Evolutionary conservation across 345 rosid genomes (phyloP).

Genomic region (Melaleuca quinquenervia): DNA sequence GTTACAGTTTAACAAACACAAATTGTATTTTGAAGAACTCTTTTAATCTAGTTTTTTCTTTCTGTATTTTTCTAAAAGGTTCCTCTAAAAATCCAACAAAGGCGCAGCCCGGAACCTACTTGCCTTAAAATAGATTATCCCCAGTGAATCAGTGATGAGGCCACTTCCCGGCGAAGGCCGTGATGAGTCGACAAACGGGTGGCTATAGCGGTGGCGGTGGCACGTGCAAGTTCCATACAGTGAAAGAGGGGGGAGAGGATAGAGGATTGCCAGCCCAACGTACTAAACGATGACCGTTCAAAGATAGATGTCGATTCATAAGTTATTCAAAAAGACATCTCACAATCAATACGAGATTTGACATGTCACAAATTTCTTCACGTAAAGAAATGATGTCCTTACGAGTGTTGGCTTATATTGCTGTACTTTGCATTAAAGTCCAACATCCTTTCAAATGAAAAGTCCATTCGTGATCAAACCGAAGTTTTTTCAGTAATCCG

Average conservation of each 20-base stretch:
- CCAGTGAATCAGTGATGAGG: background rate
- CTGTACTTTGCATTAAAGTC: background rate
- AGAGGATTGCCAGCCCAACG: background rate
- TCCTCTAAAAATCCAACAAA: no score
- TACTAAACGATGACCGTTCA: no score
- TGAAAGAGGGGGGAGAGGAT: background rate
- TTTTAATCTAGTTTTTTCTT: no score
- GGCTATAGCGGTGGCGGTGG: background rate
- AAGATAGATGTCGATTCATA: background rate
- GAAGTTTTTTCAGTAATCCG: background rate
- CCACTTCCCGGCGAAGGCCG: background rate
- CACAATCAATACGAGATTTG: accelerated
- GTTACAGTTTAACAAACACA: no score
- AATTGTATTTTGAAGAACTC: no score
- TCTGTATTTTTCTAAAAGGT: no score
- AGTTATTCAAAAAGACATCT: accelerated
- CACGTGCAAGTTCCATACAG: background rate
- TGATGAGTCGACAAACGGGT: background rate
- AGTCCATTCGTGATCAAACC: background rate
- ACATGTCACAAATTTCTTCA: accelerated
- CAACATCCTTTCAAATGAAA: background rate
- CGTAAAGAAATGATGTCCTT: background rate
- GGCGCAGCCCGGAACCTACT: no score
- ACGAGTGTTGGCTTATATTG: no score
- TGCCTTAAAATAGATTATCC: background rate